phyloP scores from a whole-genome alignment of 1,139 yeast species.

The Yamadazyma dushanensis region DNA sequence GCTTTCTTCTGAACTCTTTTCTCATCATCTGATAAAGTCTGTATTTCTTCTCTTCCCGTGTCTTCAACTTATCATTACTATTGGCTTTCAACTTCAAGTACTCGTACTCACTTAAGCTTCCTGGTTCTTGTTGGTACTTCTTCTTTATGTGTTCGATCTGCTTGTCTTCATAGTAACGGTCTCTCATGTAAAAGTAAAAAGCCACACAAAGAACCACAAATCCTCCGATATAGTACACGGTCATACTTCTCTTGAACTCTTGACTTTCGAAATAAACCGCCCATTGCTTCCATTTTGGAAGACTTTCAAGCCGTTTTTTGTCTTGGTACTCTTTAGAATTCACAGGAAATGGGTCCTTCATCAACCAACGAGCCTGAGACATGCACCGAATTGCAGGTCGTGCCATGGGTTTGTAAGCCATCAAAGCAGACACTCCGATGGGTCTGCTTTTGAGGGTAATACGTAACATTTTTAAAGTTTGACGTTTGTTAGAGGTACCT shows the following conservation, averaged over 20 bases:
- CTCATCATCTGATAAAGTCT: slow-evolving; percentile 54
- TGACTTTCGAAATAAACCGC: slow-evolving; percentile 37
- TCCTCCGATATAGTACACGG: slow-evolving; percentile 54
- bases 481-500: too few relatives aligned
- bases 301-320: slow-evolving; percentile 22
- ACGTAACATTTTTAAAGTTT: too few relatives aligned
- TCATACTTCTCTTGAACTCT: slow-evolving; percentile 41
- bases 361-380: too few relatives aligned
- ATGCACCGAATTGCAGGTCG: too few relatives aligned
- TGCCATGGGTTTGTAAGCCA: too few relatives aligned
- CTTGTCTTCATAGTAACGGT: slow-evolving; percentile 62
- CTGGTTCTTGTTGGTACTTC: slow-evolving; percentile 40
- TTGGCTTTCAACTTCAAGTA: slow-evolving; percentile 57
- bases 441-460: too few relatives aligned
- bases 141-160: slow-evolving; percentile 51
- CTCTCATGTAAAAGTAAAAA: slow-evolving; percentile 67
- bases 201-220: slow-evolving; percentile 57
- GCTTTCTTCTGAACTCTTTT: slow-evolving; percentile 50
- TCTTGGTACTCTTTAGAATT: slow-evolving; percentile 28
- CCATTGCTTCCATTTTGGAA: slow-evolving; percentile 44
- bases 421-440: too few relatives aligned
- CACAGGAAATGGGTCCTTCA: slow-evolving; percentile 33
- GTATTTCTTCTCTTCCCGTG: slow-evolving; percentile 56
- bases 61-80: slow-evolving; percentile 49
- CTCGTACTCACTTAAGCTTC: slow-evolving; percentile 59